phyloP scores from a whole-genome alignment of 306 rosid species.

The Albizia julibrissin region DNA sequence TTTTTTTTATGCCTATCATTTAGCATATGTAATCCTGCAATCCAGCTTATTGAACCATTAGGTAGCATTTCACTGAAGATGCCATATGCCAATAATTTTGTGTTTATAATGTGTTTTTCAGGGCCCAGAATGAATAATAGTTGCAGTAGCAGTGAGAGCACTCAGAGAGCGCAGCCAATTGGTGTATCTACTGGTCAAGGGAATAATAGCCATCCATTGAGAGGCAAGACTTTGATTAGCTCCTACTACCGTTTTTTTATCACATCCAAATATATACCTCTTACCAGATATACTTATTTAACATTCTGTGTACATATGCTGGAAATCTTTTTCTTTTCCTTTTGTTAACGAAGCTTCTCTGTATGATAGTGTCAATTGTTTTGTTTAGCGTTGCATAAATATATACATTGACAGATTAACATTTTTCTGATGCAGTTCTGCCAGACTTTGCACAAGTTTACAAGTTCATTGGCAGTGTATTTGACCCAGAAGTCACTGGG shows the following conservation, averaged over 20 bases:
- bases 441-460: conserved; percentile 92
- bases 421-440: conserved; percentile 64
- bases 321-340: background rate
- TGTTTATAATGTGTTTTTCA: conserved; percentile 37
- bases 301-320: background rate
- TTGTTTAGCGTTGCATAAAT: background rate
- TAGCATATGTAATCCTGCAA: background rate
- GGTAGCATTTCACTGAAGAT: conserved; percentile 9
- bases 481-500: conserved; percentile 72
- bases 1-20: conserved; percentile 16
- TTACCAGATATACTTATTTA: background rate
- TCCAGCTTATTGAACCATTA: conserved; percentile 10
- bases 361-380: background rate
- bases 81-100: background rate
- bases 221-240: conserved; percentile 57
- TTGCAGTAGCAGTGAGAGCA: conserved; percentile 78
- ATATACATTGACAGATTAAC: conserved; percentile 9
- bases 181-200: conserved; percentile 65
- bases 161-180: conserved; percentile 47
- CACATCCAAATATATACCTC: background rate
- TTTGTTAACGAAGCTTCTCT: background rate
- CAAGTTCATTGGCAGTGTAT: conserved; percentile 90
- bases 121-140: conserved; percentile 65
- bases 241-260: background rate
- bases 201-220: conserved; percentile 53